Percentiles rank a stretch among this genome's conserved stretches.
These are phyloP conservation scores for Dryas octopetala DNA, from an alignment of 306 rosid genomes.

Conservation along the genomic window DNA sequence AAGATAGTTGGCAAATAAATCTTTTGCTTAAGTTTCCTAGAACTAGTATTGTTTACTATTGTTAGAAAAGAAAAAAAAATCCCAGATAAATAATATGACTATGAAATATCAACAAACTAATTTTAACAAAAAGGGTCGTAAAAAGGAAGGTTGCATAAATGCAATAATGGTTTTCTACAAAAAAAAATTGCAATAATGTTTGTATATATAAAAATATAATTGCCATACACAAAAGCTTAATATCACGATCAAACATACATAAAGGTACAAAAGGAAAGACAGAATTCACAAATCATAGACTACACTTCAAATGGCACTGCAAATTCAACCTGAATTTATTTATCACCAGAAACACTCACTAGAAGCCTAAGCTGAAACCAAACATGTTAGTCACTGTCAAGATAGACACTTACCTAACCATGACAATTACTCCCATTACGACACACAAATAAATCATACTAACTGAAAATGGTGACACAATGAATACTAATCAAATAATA, in stretches of 20 bases:
- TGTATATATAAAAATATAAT: not conserved
- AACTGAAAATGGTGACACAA: not conserved
- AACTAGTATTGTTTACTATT: not conserved
- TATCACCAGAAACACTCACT: conserved; percentile 1
- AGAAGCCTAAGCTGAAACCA: conserved; percentile 6
- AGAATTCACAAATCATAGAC: conserved; percentile 8
- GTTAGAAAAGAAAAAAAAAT: not conserved
- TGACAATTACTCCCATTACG: not conserved
- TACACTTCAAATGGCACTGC: not conserved
- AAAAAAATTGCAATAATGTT: no score
- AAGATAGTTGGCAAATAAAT: not conserved
- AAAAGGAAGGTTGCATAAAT: not conserved
- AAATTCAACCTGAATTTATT: conserved; percentile 14
- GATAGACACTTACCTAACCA: not conserved
- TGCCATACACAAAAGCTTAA: not conserved
- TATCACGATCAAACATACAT: conserved; percentile 4
- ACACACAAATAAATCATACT: not conserved
- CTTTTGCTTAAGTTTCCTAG: not conserved
- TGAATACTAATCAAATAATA: not conserved
- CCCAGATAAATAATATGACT: not conserved
- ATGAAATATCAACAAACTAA: not conserved
- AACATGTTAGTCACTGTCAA: conserved; percentile 20
- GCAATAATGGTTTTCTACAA: not conserved
- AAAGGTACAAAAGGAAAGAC: conserved; percentile 19
- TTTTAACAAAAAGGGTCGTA: not conserved